Base-by-base conservation (phyloP, 2,329 filamentous ascomycete species). In the Trichoderma atroviride region DNA sequence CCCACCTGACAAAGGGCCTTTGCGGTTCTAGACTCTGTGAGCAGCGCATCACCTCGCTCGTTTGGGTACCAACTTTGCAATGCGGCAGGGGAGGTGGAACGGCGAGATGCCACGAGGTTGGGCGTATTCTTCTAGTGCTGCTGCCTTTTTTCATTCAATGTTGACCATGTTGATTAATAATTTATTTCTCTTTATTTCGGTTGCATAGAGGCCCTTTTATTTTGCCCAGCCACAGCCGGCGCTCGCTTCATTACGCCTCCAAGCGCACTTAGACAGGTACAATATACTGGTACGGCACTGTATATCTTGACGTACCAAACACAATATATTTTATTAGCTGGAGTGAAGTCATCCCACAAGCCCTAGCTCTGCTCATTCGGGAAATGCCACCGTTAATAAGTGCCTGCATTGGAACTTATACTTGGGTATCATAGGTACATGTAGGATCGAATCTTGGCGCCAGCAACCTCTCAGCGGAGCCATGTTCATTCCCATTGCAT, bases 1-100 rank as follows among this genome's bases (percentile, higher is more conserved):
- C 33, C 62, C 27, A 4, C 47, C 7, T 6, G 37, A 52, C 35
- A 31, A 69, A 50, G 35, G 35, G 53, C 57, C 35, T 27, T 67
- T 27, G 64, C 55, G 5, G 64, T 63, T 69, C 67, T 69, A 64
- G 67, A 69, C 58, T 53, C 59, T 40, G 6, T 7, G 47, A 43
- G 53, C 63, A 47, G 53, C 53, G 27, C 63, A 52, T 50, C 58
- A n/a, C 64, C 50, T 50, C 66, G 66, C 64, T 52, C 40, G 11
- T 33, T 31, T 33, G 22, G 40, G 40, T n/a, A 24, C 47, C 11
- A 13, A 14, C 33, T 13, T 50, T 50, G 47, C 11, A 43, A n/a
- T 43, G 3, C 40, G 7, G 40, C 16, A 43, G 40, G 40, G 40
- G 40, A 43, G 14, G 16, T 16, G 37, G 37, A 19, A 19, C 37